Percentiles rank a stretch among this genome's conserved stretches.
phyloP scores from a whole-genome alignment of 129 eudicot genomes.

The Tagetes patula region DNA sequence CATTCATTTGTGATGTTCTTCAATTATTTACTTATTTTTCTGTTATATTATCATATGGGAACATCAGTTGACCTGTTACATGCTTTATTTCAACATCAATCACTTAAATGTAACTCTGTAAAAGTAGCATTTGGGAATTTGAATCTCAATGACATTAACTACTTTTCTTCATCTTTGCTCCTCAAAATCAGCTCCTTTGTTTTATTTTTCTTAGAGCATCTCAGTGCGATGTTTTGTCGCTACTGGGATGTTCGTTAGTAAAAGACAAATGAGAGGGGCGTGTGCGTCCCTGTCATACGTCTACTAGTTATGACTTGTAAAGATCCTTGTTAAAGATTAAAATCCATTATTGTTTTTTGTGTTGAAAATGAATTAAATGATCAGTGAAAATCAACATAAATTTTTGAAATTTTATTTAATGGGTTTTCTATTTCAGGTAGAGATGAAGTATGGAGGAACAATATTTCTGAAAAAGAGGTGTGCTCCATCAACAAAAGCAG shows the following conservation, averaged over 20 bases:
- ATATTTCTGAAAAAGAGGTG: conserved; percentile 61
- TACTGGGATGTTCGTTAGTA: no score
- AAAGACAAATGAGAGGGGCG: no score
- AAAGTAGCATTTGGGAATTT: conserved; percentile 27
- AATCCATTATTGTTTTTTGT: not conserved
- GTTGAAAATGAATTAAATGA: conserved; percentile 11
- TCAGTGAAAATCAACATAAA: conserved; percentile 37
- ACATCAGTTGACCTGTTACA: conserved; percentile 36
- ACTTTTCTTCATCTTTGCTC: conserved; percentile 30
- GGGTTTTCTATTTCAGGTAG: conserved; percentile 63
- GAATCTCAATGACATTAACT: conserved; percentile 26
- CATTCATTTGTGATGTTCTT: not conserved
- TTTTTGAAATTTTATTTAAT: conserved; percentile 29
- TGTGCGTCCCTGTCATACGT: no score
- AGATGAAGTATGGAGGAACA: conserved; percentile 81
- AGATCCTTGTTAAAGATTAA: not conserved
- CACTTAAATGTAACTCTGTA: conserved; percentile 24
- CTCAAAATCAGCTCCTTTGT: conserved; percentile 32
- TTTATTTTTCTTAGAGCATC: no score
- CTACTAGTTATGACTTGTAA: no score
- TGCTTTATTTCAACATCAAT: conserved; percentile 37
- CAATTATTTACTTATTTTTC: not conserved
- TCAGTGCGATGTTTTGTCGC: no score
- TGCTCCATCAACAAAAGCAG: conserved; percentile 78
- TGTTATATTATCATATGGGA: not conserved